Percentiles rank a stretch among this genome's conserved stretches.
These are phyloP conservation scores for Phytophthora chlamydospora DNA, from an alignment of 352 stramenopile species.

Conservation along the genomic window DNA sequence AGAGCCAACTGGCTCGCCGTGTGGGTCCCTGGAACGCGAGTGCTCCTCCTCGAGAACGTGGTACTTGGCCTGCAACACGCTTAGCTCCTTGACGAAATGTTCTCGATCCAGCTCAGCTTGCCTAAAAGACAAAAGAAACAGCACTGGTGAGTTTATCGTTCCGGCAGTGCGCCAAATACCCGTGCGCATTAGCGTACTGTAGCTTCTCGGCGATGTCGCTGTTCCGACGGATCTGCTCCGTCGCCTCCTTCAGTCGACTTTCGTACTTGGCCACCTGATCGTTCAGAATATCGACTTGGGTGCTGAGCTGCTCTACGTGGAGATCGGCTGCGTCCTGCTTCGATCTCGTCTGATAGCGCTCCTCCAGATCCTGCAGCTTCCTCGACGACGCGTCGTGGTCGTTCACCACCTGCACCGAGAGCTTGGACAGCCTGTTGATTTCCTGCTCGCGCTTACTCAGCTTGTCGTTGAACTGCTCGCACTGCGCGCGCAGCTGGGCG, in stretches of 20 bases:
- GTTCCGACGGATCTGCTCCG: constrained; percentile 54
- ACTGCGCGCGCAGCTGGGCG: constrained; percentile 41
- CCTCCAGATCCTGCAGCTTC: constrained; percentile 43
- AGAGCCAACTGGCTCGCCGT: not conserved
- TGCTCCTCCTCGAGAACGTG: constrained; percentile 60
- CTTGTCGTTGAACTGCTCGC: constrained; percentile 54
- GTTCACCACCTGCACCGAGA: constrained; percentile 43
- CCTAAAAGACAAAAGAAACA: constrained; percentile 20
- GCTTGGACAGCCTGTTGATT: constrained; percentile 65
- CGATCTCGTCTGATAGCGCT: constrained; percentile 37
- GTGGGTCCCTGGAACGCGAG: constrained; percentile 18
- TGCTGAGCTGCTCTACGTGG: constrained; percentile 72
- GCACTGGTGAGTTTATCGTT: not conserved
- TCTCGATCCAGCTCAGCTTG: constrained; percentile 57
- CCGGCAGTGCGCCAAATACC: not conserved
- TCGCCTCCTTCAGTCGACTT: constrained; percentile 63
- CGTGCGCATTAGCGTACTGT: constrained; percentile 26
- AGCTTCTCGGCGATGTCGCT: constrained; percentile 59
- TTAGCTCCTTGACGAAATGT: constrained; percentile 59
- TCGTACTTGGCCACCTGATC: constrained; percentile 86
- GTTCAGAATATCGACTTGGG: constrained; percentile 79
- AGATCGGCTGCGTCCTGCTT: constrained; percentile 56
- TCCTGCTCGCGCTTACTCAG: constrained; percentile 71
- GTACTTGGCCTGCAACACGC: constrained; percentile 51
- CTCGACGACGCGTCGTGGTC: constrained; percentile 27